Percentiles rank a stretch among this genome's conserved stretches.
Conservation (phyloP, 306 rosid genomes). For the Cucurbita pepo region DNA sequence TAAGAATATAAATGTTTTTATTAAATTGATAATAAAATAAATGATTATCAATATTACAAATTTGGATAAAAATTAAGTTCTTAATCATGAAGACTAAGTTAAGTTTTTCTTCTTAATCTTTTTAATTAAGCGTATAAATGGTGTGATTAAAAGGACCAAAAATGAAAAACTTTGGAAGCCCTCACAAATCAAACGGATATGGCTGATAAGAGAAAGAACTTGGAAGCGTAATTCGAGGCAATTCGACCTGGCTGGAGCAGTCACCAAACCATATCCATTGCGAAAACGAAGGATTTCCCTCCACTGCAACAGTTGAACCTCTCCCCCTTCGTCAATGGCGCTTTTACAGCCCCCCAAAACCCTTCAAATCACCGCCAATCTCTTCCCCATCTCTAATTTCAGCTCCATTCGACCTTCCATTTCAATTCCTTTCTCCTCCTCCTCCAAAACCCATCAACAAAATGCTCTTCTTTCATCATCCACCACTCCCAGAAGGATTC, state of each 20-base stretch:
- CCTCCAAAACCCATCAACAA: constrained; percentile 23
- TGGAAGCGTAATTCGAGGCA: background rate
- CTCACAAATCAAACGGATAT: background rate
- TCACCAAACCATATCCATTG: background rate
- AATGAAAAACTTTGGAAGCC: background rate
- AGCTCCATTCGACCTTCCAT: constrained; percentile 12
- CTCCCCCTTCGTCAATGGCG: constrained; percentile 21
- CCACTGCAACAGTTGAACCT: background rate
- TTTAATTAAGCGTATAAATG: too few relatives aligned
- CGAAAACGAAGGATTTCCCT: background rate
- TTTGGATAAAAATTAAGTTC: too few relatives aligned
- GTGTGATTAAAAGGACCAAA: too few relatives aligned
- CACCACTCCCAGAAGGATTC: constrained; percentile 29
- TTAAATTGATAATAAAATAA: too few relatives aligned
- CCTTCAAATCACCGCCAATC: constrained; percentile 10
- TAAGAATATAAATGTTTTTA: too few relatives aligned
- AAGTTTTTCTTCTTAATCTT: too few relatives aligned
- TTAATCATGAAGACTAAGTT: too few relatives aligned
- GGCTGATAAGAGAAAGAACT: background rate
- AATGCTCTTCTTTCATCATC: constrained; percentile 35
- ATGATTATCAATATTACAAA: too few relatives aligned
- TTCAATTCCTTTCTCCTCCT: constrained; percentile 15
- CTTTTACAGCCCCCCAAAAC: constrained; percentile 18
- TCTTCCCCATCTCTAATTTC: constrained; percentile 18
- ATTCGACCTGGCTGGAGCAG: background rate